A percentile compares a stretch with the other conserved stretches of the same genome.
phyloP scores from a whole-genome alignment of 441 rosid genomes.

The Croton setiger region DNA sequence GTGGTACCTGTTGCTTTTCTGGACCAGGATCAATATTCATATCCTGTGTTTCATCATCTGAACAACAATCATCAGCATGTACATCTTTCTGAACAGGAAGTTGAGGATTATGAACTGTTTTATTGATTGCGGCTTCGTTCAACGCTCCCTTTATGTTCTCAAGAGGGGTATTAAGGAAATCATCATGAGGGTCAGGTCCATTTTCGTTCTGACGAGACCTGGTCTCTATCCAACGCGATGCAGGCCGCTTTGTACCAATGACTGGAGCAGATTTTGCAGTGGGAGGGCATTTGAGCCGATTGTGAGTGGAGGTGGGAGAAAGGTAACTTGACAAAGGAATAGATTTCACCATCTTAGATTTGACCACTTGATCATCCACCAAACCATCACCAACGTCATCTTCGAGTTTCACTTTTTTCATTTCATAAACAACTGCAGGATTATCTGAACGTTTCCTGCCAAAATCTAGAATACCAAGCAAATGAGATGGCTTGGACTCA shows the following conservation, averaged over 20 bases:
- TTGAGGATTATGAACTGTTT: slow-evolving; percentile 26
- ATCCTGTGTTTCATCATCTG: slow-evolving; percentile 77
- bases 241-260: slow-evolving; percentile 58
- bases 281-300: slow-evolving; percentile 29
- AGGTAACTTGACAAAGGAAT: slow-evolving; percentile 30
- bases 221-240: slow-evolving; percentile 77
- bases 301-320: slow-evolving; percentile 27
- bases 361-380: slow-evolving; percentile 34
- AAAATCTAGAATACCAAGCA: slow-evolving; percentile 27
- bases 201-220: slow-evolving; percentile 51
- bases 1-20: slow-evolving; percentile 35
- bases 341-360: slow-evolving; percentile 29
- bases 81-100: slow-evolving; percentile 25
- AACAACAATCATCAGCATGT: slow-evolving; percentile 32
- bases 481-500: slow-evolving; percentile 2
- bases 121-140: slow-evolving; percentile 31
- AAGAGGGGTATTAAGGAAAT: slow-evolving; percentile 83
- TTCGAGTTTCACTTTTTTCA: slow-evolving; percentile 38
- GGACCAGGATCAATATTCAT: slow-evolving; percentile 42
- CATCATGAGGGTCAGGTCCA: slow-evolving; percentile 81
- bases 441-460: slow-evolving; percentile 26
- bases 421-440: slow-evolving; percentile 22
- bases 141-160: slow-evolving; percentile 55
- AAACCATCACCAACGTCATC: slow-evolving; percentile 22
- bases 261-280: slow-evolving; percentile 36